Conservation (phyloP, 2,329 filamentous ascomycete species). For the Aspergillus calidoustus region DNA sequence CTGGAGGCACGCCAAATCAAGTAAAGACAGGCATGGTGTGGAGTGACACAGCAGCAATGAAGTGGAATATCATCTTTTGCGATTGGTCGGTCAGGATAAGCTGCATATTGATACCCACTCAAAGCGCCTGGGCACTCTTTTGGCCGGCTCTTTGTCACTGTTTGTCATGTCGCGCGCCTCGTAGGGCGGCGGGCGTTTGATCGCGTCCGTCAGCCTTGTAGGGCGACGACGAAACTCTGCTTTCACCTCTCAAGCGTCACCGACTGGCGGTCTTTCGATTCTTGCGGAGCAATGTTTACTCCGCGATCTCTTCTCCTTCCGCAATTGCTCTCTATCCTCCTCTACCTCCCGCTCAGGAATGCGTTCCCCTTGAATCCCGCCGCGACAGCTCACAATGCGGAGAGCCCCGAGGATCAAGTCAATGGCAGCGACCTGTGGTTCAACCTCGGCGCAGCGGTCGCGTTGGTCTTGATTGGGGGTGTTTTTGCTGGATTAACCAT, state of each 20-base stretch:
- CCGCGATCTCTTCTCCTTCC: not conserved
- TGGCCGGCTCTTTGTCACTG: not conserved
- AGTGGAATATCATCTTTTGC: not conserved
- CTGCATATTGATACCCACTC: not conserved
- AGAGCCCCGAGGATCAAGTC: not conserved
- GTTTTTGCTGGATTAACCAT: slow-evolving; percentile 9
- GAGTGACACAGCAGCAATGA: not conserved
- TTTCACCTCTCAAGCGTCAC: not conserved
- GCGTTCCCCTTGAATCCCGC: not conserved
- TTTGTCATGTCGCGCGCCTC: not conserved
- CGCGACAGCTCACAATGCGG: not conserved
- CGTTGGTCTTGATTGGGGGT: slow-evolving; percentile 7
- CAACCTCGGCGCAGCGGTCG: slow-evolving; percentile 1
- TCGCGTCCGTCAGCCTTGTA: slow-evolving; percentile 6
- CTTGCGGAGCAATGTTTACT: not conserved
- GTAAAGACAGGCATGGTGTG: not conserved
- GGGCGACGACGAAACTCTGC: not conserved
- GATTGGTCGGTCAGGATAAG: not conserved
- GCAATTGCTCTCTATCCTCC: not conserved
- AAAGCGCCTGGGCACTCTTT: not conserved
- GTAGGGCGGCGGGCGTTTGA: not conserved
- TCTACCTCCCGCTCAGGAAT: not conserved
- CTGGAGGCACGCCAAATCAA: slow-evolving; percentile 1
- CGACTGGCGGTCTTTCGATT: not conserved
- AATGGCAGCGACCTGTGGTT: slow-evolving; percentile 2